A percentile compares a stretch with the other conserved stretches of the same genome.
Evolutionary conservation across 371 early-diverging fungal genomes (phyloP).

Genomic region (Zychaea mexicana): DNA sequence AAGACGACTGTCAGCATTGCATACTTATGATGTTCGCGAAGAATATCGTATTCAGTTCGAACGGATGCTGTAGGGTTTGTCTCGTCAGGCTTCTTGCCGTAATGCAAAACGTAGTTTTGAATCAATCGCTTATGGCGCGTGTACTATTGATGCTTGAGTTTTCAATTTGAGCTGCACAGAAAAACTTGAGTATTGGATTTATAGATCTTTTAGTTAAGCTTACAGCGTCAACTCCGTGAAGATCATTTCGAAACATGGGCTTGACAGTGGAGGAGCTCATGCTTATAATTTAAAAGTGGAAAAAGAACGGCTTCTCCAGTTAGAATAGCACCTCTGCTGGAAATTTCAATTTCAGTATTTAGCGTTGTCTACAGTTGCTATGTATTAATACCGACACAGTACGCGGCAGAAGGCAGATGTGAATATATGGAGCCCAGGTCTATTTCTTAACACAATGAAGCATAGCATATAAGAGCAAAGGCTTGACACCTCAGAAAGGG

Average conservation of each 20-base stretch:
- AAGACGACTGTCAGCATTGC: background rate
- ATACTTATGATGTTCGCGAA: constrained; percentile 33
- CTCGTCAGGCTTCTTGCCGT: constrained; percentile 16
- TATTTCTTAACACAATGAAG: too few species aligned
- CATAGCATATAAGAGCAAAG: too few species aligned
- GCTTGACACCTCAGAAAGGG: too few species aligned
- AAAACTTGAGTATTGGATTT: too few species aligned
- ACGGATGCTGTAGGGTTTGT: constrained; percentile 13
- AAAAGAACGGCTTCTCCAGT: too few species aligned
- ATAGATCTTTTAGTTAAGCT: constrained; percentile 10
- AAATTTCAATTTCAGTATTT: too few species aligned
- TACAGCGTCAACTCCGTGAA: constrained; percentile 42
- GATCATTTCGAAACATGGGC: constrained; percentile 33
- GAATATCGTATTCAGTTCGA: constrained; percentile 67
- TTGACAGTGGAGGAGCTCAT: constrained; percentile 26
- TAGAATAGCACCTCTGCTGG: too few species aligned
- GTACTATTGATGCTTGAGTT: constrained; percentile 24
- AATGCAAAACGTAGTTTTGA: constrained; percentile 47
- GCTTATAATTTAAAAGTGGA: background rate
- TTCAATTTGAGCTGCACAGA: background rate
- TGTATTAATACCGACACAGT: too few species aligned
- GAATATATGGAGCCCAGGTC: too few species aligned
- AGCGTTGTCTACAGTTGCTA: too few species aligned
- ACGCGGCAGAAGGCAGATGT: too few species aligned
- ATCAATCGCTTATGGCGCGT: constrained; percentile 61